A percentile compares a stretch with the other conserved stretches of the same genome.
Evolutionary conservation across 2,329 filamentous ascomycete genomes (phyloP).

Genomic region (Curvularia sp.): DNA sequence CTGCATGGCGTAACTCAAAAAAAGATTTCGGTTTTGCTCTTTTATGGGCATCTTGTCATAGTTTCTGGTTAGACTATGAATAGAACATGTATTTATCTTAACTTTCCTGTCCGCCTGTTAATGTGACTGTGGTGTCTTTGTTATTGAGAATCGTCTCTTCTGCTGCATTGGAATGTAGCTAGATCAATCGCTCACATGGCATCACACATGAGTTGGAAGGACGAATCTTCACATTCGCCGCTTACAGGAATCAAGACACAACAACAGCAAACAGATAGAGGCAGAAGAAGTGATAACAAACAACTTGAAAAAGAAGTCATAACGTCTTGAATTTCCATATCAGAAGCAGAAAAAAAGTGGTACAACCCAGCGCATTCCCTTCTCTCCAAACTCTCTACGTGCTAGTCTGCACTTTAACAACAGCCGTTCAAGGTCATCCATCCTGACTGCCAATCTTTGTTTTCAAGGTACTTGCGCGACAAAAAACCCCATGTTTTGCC

Average conservation of each 20-base stretch:
- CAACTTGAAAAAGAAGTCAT: constrained; percentile 32
- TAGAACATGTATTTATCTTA: background rate
- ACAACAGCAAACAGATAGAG: background rate
- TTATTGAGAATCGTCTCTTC: background rate
- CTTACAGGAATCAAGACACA: background rate
- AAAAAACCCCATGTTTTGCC: background rate
- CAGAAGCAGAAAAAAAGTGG: constrained; percentile 8
- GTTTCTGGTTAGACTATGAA: background rate
- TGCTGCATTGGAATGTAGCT: background rate
- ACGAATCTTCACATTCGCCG: background rate
- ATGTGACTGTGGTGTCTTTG: background rate
- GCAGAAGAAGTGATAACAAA: background rate
- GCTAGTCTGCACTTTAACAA: constrained; percentile 1
- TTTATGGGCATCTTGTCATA: background rate
- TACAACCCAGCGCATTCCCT: background rate
- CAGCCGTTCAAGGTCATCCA: constrained; percentile 3
- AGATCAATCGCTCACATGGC: background rate
- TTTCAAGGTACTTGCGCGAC: background rate
- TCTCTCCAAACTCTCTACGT: constrained; percentile 2
- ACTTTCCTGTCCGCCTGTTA: background rate
- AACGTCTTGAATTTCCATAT: constrained; percentile 43
- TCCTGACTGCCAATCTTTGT: background rate
- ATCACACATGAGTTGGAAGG: background rate
- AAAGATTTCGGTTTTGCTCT: background rate
- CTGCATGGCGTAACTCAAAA: background rate